phyloP scores from a whole-genome alignment of 768 basidiomycete genomes.

The Russula vinacea region DNA sequence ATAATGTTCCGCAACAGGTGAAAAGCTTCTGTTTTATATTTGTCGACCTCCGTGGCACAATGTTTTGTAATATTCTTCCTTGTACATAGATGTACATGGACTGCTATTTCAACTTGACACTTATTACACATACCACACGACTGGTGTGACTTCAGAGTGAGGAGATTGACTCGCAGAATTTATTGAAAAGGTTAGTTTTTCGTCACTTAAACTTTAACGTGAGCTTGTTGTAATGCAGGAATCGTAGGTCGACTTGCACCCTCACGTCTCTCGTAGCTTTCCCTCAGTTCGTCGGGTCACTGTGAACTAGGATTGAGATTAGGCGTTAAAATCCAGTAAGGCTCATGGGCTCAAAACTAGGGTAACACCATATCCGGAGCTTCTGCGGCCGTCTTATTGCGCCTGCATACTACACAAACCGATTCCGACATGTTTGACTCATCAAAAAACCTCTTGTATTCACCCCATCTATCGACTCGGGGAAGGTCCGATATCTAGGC shows the following conservation, averaged over 20 bases:
- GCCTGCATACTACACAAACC: background rate
- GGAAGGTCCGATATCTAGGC: background rate
- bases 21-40: no score
- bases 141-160: no score
- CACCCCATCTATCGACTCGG: background rate
- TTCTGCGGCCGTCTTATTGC: background rate
- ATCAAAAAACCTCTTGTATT: background rate
- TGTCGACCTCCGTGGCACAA: background rate
- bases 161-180: no score
- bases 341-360: background rate
- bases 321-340: background rate
- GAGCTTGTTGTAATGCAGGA: no score
- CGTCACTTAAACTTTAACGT: no score
- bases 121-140: no score
- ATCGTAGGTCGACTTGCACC: background rate
- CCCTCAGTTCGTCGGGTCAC: no score
- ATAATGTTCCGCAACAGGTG: no score
- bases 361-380: background rate
- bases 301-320: background rate
- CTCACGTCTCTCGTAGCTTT: background rate
- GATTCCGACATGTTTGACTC: background rate
- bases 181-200: no score
- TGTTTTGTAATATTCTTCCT: background rate
- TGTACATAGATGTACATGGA: background rate
- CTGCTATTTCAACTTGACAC: background rate